Conservation (phyloP, 495 filamentous ascomycete species). For the Tetracladium setigerum region DNA sequence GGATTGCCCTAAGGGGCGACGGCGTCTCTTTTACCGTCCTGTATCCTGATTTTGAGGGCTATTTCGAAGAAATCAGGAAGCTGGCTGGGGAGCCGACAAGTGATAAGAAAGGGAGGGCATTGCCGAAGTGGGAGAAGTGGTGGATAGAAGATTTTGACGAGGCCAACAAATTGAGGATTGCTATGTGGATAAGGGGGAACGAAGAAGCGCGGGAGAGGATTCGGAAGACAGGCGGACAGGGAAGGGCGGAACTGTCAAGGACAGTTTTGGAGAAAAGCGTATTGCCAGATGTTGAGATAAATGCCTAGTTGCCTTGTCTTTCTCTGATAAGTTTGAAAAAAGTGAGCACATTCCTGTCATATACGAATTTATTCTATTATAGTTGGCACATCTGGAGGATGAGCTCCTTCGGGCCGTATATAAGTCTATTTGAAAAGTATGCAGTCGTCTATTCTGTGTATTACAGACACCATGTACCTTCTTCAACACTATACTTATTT, state of each 20-base stretch:
- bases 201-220: slow-evolving; percentile 15
- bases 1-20: slow-evolving; percentile 42
- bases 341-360: no score
- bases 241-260: not conserved
- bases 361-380: no score
- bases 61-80: slow-evolving; percentile 42
- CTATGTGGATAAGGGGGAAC: slow-evolving; percentile 18
- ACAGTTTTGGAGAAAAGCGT: not conserved
- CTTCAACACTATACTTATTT: no score
- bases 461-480: no score
- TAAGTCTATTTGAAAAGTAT: no score
- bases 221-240: not conserved
- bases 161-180: slow-evolving; percentile 12
- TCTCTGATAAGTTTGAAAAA: no score
- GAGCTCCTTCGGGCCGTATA: no score
- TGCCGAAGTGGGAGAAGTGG: slow-evolving; percentile 11
- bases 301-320: no score
- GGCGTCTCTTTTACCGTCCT: slow-evolving; percentile 40
- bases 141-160: slow-evolving; percentile 15
- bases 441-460: no score
- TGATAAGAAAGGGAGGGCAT: slow-evolving; percentile 8
- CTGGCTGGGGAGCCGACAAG: slow-evolving; percentile 25
- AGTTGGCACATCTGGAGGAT: no score
- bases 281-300: no score
- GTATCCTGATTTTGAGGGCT: slow-evolving; percentile 43